Base-by-base conservation (phyloP, 495 filamentous ascomycete species). In the Aspergillus hancockii region DNA sequence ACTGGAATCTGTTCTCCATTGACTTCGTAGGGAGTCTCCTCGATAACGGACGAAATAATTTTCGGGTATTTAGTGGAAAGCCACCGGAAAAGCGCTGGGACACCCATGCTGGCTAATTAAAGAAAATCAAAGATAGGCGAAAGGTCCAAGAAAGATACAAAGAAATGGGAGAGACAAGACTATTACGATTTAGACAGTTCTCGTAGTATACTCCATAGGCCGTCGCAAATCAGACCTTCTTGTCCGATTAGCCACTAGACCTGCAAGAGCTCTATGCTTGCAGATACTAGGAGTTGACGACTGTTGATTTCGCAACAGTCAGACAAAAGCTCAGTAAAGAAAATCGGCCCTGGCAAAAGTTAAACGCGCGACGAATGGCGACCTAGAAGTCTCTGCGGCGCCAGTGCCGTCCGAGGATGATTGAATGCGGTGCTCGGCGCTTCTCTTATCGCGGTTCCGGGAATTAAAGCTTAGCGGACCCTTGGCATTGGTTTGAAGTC, bases 51-150 rank as follows among this genome's bases (percentile, higher is more conserved):
- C 12, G 90, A 91, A 62, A 97, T 88, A 71, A 98, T 98, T 78
- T 98, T 97, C 55, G 94, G 93, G 64, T 96, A 97, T 64, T 95
- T 96, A 79, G 87, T 88, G 71, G 90, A 93, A 21, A 97, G 86
- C 93, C 93, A 97, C 79, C 92, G 79, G 75, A 94, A 96, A 34
- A 92, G 85, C 57, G 92, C 91, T 63, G 92, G 92, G 69, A 97
- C 92, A 91, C 92, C 92, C 92, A 97, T 97, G 52, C 66, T 85
- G 75, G 66, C 66, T 60, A 67, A 57, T 60, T 60, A 61, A 69
- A 65, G 50, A 4, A 31, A 14, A 9, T 19, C 4, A n/a, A 30
- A 45, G 13, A 22, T 25, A 38, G 13, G 13, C 25, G 14, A 45
- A 25, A 45, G 12, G 21, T 41, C 28, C 50, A 50, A 54, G 30